Evolutionary conservation across 495 filamentous ascomycete species (phyloP), one percentile per base, ranked within the genome.

Genomic region (Daldinia loculata): DNA sequence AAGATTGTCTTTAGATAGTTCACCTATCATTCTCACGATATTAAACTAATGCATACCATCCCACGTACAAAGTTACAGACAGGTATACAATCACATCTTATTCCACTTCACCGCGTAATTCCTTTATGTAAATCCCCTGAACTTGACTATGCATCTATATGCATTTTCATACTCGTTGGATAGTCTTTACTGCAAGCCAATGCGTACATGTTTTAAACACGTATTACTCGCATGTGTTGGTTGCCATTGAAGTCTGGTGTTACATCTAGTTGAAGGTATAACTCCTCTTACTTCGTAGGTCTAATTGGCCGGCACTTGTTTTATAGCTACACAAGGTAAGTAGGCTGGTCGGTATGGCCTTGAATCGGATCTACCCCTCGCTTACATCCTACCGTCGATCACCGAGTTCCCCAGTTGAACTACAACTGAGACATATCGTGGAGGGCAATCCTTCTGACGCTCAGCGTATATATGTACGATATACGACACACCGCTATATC

Each of bases 351-450:
- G 38, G 55, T 53, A 43, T 67, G 32, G 45, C 64, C 39, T 67
- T 66, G 60, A 72, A 63, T 72, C 64, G 69, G 64, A 72, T 72
- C 61, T 68, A 58, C 70, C 69, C 64, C 65, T 72, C 56, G 64
- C 22, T 55, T 68, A 50, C 60, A 68, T 63, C 69, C 56, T 62
- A 41, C 65, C 56, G 70, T 61, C 64, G 70, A 72, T 72, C 70
- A 51, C 55, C 62, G 30, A 63, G n/a, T 51, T 60, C 59, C 63
- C 70, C 51, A 67, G 51, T 57, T 53, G 39, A 67, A 63, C 52
- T 59, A 50, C 64, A 26, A 67, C 53, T 58, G 29, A 66, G 52
- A 45, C 59, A 56, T 60, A 61, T 61, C 62, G 56, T 56, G 39
- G 36, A 61, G 56, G 56, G 50, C 55, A 66, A 24, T 48, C 34